These are phyloP conservation scores for Claviceps cyperi DNA, from an alignment of 2,329 filamentous ascomycete species.

Conservation along the genomic window DNA sequence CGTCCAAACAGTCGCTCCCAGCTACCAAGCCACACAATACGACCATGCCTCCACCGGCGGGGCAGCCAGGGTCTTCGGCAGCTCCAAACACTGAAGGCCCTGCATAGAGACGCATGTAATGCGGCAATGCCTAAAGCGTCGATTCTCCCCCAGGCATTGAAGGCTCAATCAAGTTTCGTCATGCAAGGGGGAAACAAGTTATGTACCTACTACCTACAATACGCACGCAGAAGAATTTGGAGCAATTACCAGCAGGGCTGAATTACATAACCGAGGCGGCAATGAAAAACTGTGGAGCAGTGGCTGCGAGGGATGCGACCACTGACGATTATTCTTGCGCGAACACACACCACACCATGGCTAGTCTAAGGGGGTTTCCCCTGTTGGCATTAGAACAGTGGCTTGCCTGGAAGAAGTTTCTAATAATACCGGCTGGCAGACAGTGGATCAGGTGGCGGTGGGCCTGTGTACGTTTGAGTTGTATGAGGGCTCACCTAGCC, in stretches of 20 bases:
- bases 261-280: not conserved
- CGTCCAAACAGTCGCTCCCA: conserved; percentile 11
- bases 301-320: not conserved
- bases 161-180: too few relatives aligned
- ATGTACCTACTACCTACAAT: too few relatives aligned
- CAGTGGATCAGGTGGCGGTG: not conserved
- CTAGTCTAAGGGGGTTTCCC: not conserved
- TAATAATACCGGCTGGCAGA: not conserved
- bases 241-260: not conserved
- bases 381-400: not conserved
- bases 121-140: too few relatives aligned
- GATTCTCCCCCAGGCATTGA: too few relatives aligned
- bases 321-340: not conserved
- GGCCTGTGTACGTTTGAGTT: not conserved
- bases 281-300: not conserved
- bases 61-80: not conserved
- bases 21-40: conserved; percentile 2
- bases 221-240: too few relatives aligned
- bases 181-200: not conserved
- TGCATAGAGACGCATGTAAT: not conserved
- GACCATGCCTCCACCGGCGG: not conserved
- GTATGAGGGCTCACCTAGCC: not conserved
- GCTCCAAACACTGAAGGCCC: not conserved
- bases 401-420: not conserved
- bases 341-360: not conserved